Evolutionary conservation across 345 rosid species (phyloP).

Genomic region (Lepidium africanum): DNA sequence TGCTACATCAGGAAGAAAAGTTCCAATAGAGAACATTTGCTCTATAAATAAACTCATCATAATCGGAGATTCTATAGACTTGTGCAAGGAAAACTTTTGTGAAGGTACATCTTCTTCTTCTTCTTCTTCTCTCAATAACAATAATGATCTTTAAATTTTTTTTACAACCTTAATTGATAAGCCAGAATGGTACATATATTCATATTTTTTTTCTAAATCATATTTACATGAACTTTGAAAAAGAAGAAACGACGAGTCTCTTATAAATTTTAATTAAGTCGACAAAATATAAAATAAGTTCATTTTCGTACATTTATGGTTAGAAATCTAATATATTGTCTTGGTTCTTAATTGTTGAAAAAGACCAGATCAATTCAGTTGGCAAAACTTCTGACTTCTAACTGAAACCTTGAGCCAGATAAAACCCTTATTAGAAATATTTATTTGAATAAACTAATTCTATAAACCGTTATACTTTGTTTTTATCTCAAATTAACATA

Average conservation of each 20-base stretch:
- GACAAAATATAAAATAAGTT: background rate
- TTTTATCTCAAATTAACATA: background rate
- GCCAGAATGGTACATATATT: background rate
- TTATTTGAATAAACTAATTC: no score
- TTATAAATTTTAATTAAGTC: background rate
- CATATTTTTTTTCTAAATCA: no score
- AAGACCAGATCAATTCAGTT: background rate
- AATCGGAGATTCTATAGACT: background rate
- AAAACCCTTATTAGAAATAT: background rate
- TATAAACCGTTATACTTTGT: background rate
- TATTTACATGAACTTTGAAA: no score
- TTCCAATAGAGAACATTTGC: background rate
- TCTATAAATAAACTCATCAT: background rate
- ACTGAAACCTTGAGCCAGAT: background rate
- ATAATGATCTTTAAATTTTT: background rate
- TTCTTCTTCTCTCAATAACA: background rate
- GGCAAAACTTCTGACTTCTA: background rate
- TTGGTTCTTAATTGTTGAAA: background rate
- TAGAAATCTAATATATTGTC: background rate
- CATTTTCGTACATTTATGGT: background rate
- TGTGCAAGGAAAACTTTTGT: background rate
- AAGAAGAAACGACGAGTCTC: background rate
- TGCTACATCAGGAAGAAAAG: no score
- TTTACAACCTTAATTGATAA: background rate
- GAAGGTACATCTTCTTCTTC: background rate